Percentiles rank a stretch among this genome's conserved stretches.
Conservation (phyloP, 148 eudicot species). For the Rhododendron simsii region DNA sequence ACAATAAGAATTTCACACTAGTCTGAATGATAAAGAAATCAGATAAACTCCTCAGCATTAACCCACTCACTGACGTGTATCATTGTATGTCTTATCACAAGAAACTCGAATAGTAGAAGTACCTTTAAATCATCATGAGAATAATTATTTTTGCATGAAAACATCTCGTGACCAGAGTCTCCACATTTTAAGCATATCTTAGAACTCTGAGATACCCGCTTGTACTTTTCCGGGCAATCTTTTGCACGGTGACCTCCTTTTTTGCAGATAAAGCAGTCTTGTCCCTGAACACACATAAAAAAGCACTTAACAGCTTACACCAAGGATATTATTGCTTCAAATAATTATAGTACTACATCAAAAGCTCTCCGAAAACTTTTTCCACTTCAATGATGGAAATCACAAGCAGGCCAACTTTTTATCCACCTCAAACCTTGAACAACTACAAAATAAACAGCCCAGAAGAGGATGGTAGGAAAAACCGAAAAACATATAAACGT, state of each 20-base stretch:
- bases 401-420: neutral
- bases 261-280: slow-evolving; percentile 89
- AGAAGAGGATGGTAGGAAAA: neutral
- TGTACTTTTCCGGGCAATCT: slow-evolving; percentile 83
- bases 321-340: neutral
- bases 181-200: slow-evolving; percentile 88
- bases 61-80: neutral
- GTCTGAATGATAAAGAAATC: neutral
- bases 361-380: neutral
- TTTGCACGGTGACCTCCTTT: slow-evolving; percentile 82
- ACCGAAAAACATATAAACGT: neutral
- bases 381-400: neutral
- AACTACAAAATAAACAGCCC: neutral
- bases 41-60: neutral
- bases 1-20: neutral
- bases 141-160: slow-evolving; percentile 63
- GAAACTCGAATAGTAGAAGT: neutral
- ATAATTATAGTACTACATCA: neutral
- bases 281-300: slow-evolving; percentile 36
- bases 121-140: slow-evolving; percentile 82
- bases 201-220: slow-evolving; percentile 27
- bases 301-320: neutral
- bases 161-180: slow-evolving; percentile 72
- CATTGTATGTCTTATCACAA: neutral
- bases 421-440: neutral